Base-by-base conservation (phyloP, 495 filamentous ascomycete species). In the Penicillium roqueforti region DNA sequence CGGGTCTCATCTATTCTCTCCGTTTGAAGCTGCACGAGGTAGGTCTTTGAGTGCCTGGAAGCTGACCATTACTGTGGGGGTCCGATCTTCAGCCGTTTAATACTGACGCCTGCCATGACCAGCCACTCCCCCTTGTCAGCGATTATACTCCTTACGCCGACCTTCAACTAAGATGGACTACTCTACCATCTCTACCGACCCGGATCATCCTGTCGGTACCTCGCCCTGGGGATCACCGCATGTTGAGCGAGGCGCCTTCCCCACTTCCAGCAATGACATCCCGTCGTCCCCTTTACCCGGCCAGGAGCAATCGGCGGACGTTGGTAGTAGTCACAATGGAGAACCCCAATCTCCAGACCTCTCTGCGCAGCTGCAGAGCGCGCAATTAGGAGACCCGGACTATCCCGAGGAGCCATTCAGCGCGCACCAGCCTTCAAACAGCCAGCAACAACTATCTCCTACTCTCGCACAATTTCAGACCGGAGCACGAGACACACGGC, bases 171-270 rank as follows among this genome's bases (percentile, higher is more conserved):
- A 51, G 18, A 96, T 96, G 91, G 91, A 96, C 71, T 96, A 93
- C 72, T 89, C 89, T 46, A 70, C 86, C 48, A 80, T 89, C 23
- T 83, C 87, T 62, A 70, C 82, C 59, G 90, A 93, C 68, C 82
- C 83, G 13, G 87, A 91, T 7, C 75, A 89, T 59, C 80, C 83
- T 10, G 77, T 74, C 19, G 90, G 81, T 25, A 66, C 81, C 34
- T 91, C 88, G 7, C 89, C 90, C 18, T 96, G 91, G 91, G 86
- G 82, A 20, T 89, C 88, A 36, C 89, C 89, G 36, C 82, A 83
- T 62, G 78, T 80, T 59, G 77, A 79, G 56, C 74, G 82, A 47
- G 73, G 79, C 34, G 70, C 74, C 46, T 87, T 86, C 67, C 71
- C 71, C 57, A 57, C 69, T 57, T 70, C 67, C 71, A 68, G 68